A percentile compares a stretch with the other conserved stretches of the same genome.
Conservation (phyloP, 176 grass and related monocot genomes). For the Areca catechu region DNA sequence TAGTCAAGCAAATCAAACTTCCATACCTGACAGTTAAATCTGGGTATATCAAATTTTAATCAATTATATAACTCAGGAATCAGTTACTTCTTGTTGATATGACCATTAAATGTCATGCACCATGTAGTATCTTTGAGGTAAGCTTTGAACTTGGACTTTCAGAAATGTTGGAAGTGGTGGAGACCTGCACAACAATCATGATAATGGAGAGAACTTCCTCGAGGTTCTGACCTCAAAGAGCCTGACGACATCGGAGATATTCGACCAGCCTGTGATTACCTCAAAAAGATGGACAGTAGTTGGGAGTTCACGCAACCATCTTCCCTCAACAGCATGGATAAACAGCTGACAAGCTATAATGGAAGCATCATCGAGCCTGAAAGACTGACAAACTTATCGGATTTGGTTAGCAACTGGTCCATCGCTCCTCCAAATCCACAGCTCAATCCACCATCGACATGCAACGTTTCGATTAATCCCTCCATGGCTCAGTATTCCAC, state of each 20-base stretch:
- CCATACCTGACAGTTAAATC: no score
- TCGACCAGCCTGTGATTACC: conserved; percentile 66
- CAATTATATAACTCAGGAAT: no score
- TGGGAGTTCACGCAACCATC: conserved; percentile 20
- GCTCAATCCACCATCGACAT: conserved; percentile 5
- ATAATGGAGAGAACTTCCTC: conserved; percentile 59
- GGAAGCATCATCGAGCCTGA: conserved; percentile 12
- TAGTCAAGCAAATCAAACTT: no score
- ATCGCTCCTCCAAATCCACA: conserved; percentile 57
- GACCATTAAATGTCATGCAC: no score
- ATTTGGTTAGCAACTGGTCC: conserved; percentile 83
- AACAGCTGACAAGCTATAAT: conserved; percentile 27
- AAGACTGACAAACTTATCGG: conserved; percentile 53
- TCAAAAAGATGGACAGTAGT: conserved; percentile 71
- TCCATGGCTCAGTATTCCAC: background rate
- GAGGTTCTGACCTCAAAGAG: conserved; percentile 60
- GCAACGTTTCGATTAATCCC: background rate
- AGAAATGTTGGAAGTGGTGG: conserved; percentile 43
- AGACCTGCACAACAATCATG: conserved; percentile 39
- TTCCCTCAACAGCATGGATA: conserved; percentile 23
- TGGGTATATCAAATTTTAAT: no score
- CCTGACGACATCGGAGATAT: conserved; percentile 46
- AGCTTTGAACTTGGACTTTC: background rate
- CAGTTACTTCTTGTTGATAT: no score
- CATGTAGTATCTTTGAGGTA: no score